phyloP scores from a whole-genome alignment of 768 basidiomycete species.

The Pleurotus eryngii region DNA sequence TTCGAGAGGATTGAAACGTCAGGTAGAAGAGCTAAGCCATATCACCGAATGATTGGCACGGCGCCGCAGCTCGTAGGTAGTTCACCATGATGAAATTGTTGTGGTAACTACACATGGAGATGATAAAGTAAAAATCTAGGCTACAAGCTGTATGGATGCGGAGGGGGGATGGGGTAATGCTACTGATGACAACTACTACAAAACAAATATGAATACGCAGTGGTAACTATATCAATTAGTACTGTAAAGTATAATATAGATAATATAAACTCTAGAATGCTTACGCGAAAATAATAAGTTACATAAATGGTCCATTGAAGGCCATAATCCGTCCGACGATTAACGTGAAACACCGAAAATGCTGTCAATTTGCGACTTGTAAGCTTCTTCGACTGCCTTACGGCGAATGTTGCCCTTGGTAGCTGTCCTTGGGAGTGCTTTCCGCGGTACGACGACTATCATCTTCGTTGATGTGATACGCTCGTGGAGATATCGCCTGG shows the following conservation, averaged over 20 bases:
- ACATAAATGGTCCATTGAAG: background rate
- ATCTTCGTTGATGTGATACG: conserved; percentile 63
- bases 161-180: conserved; percentile 1
- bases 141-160: conserved; percentile 2
- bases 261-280: conserved; percentile 1
- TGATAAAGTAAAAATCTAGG: background rate
- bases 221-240: background rate
- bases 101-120: background rate
- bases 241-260: background rate
- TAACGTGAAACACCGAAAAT: conserved; percentile 38
- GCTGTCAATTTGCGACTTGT: conserved; percentile 52
- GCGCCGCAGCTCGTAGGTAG: no score
- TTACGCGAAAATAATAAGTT: background rate
- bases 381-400: conserved; percentile 68
- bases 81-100: background rate
- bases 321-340: background rate
- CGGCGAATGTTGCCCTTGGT: conserved; percentile 84
- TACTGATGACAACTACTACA: background rate
- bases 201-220: background rate
- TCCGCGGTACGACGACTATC: conserved; percentile 62
- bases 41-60: background rate
- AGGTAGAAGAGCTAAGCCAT: background rate
- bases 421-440: conserved; percentile 71
- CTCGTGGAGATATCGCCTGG: conserved; percentile 74
- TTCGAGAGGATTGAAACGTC: no score